phyloP scores from a whole-genome alignment of 2,329 filamentous ascomycete species.

The Xylaria sp. region DNA sequence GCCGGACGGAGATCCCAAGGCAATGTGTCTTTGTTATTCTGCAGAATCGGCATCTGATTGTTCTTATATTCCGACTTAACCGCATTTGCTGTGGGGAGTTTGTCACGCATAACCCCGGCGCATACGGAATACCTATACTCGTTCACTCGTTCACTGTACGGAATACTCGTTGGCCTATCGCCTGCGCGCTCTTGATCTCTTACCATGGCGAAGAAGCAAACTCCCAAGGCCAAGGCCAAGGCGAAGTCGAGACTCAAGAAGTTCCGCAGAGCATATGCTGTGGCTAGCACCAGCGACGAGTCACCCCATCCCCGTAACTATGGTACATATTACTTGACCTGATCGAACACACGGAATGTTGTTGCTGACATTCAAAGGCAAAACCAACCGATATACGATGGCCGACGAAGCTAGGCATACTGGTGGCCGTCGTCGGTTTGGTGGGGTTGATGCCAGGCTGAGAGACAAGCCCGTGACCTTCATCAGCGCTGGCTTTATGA shows the following conservation, averaged over 20 bases:
- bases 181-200: background rate
- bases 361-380: constrained; percentile 28
- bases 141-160: background rate
- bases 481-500: constrained; percentile 47
- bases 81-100: background rate
- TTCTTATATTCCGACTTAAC: constrained; percentile 12
- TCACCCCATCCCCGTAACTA: background rate
- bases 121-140: background rate
- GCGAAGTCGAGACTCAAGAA: constrained; percentile 15
- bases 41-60: background rate
- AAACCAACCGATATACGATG: constrained; percentile 32
- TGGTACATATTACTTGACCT: constrained; percentile 18
- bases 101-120: too few species aligned
- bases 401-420: constrained; percentile 49
- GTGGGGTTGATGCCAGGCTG: constrained; percentile 38
- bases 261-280: too few species aligned
- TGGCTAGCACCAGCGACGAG: too few species aligned
- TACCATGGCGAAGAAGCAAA: constrained; percentile 24
- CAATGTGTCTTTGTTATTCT: constrained; percentile 9
- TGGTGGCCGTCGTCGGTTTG: constrained; percentile 39
- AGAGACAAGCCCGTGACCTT: constrained; percentile 48
- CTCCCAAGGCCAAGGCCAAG: constrained; percentile 12
- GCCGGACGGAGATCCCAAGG: background rate
- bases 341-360: background rate
- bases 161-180: background rate